Percentiles rank a stretch among this genome's conserved stretches.
phyloP scores from a whole-genome alignment of 768 basidiomycete species.

The Omphalotus guepiniiformis region DNA sequence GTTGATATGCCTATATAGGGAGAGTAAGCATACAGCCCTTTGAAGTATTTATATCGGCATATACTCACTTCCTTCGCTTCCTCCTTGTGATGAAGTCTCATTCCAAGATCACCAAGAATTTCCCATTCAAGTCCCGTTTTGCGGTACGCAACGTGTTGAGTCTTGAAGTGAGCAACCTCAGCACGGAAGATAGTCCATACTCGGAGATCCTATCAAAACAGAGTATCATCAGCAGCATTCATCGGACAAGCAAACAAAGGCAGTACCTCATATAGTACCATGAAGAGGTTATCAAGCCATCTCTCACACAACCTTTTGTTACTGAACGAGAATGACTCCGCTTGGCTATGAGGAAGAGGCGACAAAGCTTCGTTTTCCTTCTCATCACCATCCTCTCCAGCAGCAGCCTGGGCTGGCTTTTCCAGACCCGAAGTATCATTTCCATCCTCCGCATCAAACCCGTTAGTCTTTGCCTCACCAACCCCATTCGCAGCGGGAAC shows the following conservation, averaged over 20 bases:
- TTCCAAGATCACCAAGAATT: slow-evolving; percentile 90
- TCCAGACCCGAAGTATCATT: slow-evolving; percentile 23
- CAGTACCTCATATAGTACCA: slow-evolving; percentile 93
- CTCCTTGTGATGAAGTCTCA: slow-evolving; percentile 94
- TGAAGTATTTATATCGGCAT: neutral
- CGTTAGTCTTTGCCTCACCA: slow-evolving; percentile 29
- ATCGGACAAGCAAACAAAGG: neutral
- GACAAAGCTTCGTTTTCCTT: slow-evolving; percentile 19
- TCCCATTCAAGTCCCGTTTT: slow-evolving; percentile 99
- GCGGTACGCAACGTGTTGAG: slow-evolving; percentile 95
- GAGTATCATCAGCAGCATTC: slow-evolving; percentile 2
- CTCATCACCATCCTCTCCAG: slow-evolving; percentile 36
- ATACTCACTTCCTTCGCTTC: slow-evolving; percentile 78
- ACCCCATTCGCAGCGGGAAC: slow-evolving; percentile 23
- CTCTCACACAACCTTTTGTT: slow-evolving; percentile 96
- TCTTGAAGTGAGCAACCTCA: slow-evolving; percentile 98
- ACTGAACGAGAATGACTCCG: slow-evolving; percentile 84
- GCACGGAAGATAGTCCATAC: slow-evolving; percentile 99
- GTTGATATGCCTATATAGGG: slow-evolving; percentile 63
- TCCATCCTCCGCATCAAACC: slow-evolving; percentile 22
- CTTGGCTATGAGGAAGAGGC: slow-evolving; percentile 21
- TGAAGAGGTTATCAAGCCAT: slow-evolving; percentile 97
- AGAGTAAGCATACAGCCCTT: neutral
- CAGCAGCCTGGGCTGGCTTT: slow-evolving; percentile 50
- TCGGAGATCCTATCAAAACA: slow-evolving; percentile 68